Evolutionary conservation across 345 rosid genomes (phyloP).

Genomic region (Passiflora organensis): DNA sequence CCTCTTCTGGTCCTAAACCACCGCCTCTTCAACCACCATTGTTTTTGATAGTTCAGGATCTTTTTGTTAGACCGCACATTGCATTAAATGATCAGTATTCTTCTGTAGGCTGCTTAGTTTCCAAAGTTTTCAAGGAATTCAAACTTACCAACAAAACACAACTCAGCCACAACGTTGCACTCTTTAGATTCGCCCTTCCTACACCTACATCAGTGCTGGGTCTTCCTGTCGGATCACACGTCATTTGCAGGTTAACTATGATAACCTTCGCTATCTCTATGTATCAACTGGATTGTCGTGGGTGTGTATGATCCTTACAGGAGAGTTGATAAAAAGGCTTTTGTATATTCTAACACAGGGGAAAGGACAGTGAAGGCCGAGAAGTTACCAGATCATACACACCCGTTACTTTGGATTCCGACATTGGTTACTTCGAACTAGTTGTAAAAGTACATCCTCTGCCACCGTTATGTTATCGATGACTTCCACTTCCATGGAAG

Average conservation of each 20-base stretch:
- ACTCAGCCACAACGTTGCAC: slow-evolving; percentile 48
- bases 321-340: not conserved
- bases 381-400: slow-evolving; percentile 16
- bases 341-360: not conserved
- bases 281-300: not conserved
- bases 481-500: too few relatives aligned
- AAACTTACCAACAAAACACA: slow-evolving; percentile 37
- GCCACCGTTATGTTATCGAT: not conserved
- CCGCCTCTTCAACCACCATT: not conserved
- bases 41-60: not conserved
- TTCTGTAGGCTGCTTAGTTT: slow-evolving; percentile 42
- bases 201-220: slow-evolving; percentile 42
- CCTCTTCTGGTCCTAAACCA: not conserved
- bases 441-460: slow-evolving; percentile 14
- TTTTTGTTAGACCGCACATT: too few relatives aligned
- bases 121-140: slow-evolving; percentile 42
- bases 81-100: too few relatives aligned
- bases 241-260: slow-evolving; percentile 42
- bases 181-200: slow-evolving; percentile 45
- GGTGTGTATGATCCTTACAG: not conserved
- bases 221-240: slow-evolving; percentile 51
- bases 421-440: slow-evolving; percentile 16
- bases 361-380: slow-evolving; percentile 14
- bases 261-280: too few relatives aligned
- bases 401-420: slow-evolving; percentile 16